phyloP scores from a whole-genome alignment of 495 filamentous ascomycete species.

The Penicillium cinerascens region DNA sequence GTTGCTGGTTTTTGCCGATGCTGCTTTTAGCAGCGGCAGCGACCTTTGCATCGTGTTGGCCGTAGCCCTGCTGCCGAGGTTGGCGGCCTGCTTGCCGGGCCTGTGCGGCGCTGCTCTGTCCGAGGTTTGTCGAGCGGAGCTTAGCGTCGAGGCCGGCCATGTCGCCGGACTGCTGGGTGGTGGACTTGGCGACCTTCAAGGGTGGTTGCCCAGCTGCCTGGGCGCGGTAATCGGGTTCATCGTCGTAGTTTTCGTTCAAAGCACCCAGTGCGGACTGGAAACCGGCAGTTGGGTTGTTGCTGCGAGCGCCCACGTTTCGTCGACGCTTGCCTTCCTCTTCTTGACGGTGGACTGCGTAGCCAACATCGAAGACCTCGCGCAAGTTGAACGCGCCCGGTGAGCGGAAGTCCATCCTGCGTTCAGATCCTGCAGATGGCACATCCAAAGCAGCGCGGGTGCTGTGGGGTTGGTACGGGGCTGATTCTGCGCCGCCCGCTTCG shows the following conservation, averaged over 20 bases:
- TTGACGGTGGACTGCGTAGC: slow-evolving; percentile 92
- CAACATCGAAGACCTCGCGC: slow-evolving; percentile 94
- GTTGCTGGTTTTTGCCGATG: slow-evolving; percentile 60
- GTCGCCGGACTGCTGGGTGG: slow-evolving; percentile 47
- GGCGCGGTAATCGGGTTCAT: slow-evolving; percentile 44
- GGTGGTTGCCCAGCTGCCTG: slow-evolving; percentile 49
- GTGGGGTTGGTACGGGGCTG: slow-evolving; percentile 39
- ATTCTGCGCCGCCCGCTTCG: slow-evolving; percentile 32
- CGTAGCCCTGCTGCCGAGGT: slow-evolving; percentile 64
- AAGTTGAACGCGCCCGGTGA: slow-evolving; percentile 93
- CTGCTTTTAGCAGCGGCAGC: slow-evolving; percentile 77
- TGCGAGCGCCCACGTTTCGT: slow-evolving; percentile 66
- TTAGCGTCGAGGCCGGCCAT: slow-evolving; percentile 81
- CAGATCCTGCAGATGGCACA: slow-evolving; percentile 50
- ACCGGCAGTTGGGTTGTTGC: slow-evolving; percentile 42
- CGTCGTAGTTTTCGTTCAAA: slow-evolving; percentile 68
- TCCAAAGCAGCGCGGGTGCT: slow-evolving; percentile 45
- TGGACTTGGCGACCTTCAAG: slow-evolving; percentile 66
- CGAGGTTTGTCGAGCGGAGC: slow-evolving; percentile 76
- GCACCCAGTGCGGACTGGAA: slow-evolving; percentile 55
- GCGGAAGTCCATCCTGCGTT: slow-evolving; percentile 83
- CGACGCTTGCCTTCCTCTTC: slow-evolving; percentile 93
- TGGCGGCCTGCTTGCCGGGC: slow-evolving; percentile 54
- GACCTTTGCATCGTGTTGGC: slow-evolving; percentile 73
- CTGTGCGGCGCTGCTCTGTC: slow-evolving; percentile 52